Evolutionary conservation across 768 basidiomycete genomes (phyloP).

Genomic region (Leucocoprinus birnbaumii): DNA sequence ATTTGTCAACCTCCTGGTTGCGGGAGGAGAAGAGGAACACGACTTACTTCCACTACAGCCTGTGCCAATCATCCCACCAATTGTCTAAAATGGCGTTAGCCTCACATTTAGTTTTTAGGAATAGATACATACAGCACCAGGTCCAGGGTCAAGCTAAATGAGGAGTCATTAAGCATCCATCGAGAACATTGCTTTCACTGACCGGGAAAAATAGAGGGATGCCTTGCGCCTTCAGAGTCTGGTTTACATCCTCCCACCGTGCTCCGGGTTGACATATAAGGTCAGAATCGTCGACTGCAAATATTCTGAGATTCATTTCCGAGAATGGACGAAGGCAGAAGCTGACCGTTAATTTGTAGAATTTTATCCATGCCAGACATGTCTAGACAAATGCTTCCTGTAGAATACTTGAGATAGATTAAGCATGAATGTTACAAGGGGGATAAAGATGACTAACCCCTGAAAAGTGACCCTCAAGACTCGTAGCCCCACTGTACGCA

Average conservation of each 20-base stretch:
- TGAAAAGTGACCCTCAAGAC: constrained; percentile 83
- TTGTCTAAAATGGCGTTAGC: constrained; percentile 43
- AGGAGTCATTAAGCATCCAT: not conserved
- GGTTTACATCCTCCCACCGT: constrained; percentile 79
- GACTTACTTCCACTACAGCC: constrained; percentile 81
- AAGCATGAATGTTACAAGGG: not conserved
- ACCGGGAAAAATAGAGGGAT: constrained; percentile 89
- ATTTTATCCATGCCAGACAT: constrained; percentile 83
- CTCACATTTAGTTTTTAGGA: not conserved
- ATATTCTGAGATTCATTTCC: not conserved
- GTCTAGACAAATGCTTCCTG: constrained; percentile 79
- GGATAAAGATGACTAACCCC: constrained; percentile 44
- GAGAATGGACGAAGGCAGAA: not conserved
- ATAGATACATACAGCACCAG: constrained; percentile 55
- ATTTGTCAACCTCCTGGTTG: not conserved
- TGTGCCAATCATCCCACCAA: constrained; percentile 88
- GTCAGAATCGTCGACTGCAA: constrained; percentile 66
- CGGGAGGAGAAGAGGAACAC: not conserved
- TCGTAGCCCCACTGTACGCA: constrained; percentile 83
- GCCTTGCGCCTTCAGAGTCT: constrained; percentile 58
- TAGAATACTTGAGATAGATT: constrained; percentile 29
- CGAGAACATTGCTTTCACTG: not conserved
- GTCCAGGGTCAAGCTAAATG: constrained; percentile 65
- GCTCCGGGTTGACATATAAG: constrained; percentile 74
- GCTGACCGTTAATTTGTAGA: constrained; percentile 64